phyloP scores from a whole-genome alignment of 2,329 filamentous ascomycete genomes.

The Cytospora schulzeri region DNA sequence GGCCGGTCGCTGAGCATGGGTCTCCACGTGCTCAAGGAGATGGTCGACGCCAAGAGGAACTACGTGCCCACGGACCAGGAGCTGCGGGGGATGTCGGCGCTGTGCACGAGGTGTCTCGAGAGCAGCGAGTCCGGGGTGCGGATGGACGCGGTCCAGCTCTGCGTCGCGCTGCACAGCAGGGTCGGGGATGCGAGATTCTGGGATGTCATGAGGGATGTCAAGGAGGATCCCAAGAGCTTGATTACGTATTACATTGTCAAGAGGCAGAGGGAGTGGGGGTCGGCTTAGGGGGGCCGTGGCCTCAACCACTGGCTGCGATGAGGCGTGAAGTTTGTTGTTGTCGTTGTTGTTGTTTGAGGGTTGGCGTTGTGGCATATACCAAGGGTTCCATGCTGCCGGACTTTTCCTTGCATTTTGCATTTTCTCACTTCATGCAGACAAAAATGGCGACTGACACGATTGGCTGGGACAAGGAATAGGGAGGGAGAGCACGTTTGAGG shows the following conservation, averaged over 20 bases:
- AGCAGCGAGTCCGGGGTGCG: slow-evolving; percentile 63
- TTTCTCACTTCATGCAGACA: neutral
- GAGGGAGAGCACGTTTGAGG: neutral
- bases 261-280: slow-evolving; percentile 56
- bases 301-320: neutral
- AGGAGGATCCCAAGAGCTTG: slow-evolving; percentile 74
- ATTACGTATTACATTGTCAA: slow-evolving; percentile 82
- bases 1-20: slow-evolving; percentile 63
- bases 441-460: neutral
- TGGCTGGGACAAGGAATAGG: neutral
- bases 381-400: neutral
- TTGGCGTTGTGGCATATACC: neutral
- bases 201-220: slow-evolving; percentile 63
- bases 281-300: slow-evolving; percentile 17
- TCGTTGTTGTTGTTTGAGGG: neutral
- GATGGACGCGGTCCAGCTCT: slow-evolving; percentile 80
- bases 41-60: slow-evolving; percentile 52
- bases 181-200: slow-evolving; percentile 67
- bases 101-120: slow-evolving; percentile 61
- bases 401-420: neutral
- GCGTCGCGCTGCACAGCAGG: slow-evolving; percentile 67
- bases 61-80: slow-evolving; percentile 56
- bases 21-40: slow-evolving; percentile 61
- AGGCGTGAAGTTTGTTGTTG: neutral
- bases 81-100: slow-evolving; percentile 51